Percentiles rank a stretch among this genome's conserved stretches.
These are phyloP conservation scores for Blepharisma japonicum DNA, from an alignment of 73 alveolate species.

Conservation along the genomic window DNA sequence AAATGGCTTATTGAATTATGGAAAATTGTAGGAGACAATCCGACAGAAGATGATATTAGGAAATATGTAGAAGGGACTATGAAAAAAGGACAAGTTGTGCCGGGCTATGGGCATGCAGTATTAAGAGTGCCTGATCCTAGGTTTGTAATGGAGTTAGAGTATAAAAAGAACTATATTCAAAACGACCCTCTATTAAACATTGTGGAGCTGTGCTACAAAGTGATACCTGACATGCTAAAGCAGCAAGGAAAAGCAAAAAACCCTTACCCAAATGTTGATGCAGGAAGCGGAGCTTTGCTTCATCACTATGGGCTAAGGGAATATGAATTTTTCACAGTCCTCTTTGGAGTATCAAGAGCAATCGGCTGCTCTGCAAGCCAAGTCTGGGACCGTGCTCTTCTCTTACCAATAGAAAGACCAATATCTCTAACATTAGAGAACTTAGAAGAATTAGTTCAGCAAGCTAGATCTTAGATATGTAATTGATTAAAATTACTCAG, in stretches of 20 bases:
- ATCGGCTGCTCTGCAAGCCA: constrained; percentile 72
- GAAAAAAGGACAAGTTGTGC: constrained; percentile 17
- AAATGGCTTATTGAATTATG: constrained; percentile 68
- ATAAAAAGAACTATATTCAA: constrained; percentile 58
- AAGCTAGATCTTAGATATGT: background rate
- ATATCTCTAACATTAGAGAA: background rate
- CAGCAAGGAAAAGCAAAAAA: constrained; percentile 63
- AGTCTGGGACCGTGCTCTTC: constrained; percentile 72
- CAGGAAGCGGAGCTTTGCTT: constrained; percentile 77
- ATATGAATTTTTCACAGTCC: constrained; percentile 75
- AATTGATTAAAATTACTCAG: background rate
- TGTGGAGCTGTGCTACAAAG: constrained; percentile 57
- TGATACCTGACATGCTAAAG: constrained; percentile 68
- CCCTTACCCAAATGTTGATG: constrained; percentile 92
- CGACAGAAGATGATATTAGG: constrained; percentile 61
- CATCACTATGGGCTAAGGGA: constrained; percentile 76
- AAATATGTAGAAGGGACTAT: constrained; percentile 44
- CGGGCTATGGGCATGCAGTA: constrained; percentile 90
- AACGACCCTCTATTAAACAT: constrained; percentile 70
- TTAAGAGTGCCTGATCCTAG: constrained; percentile 87
- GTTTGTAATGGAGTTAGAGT: constrained; percentile 59
- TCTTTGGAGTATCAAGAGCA: constrained; percentile 87
- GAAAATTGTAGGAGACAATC: constrained; percentile 64
- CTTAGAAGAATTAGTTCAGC: constrained; percentile 1
- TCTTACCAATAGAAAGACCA: constrained; percentile 78